Base-by-base conservation (phyloP, 1,284 basidiomycete species). In the Apiotrichum siamense region DNA sequence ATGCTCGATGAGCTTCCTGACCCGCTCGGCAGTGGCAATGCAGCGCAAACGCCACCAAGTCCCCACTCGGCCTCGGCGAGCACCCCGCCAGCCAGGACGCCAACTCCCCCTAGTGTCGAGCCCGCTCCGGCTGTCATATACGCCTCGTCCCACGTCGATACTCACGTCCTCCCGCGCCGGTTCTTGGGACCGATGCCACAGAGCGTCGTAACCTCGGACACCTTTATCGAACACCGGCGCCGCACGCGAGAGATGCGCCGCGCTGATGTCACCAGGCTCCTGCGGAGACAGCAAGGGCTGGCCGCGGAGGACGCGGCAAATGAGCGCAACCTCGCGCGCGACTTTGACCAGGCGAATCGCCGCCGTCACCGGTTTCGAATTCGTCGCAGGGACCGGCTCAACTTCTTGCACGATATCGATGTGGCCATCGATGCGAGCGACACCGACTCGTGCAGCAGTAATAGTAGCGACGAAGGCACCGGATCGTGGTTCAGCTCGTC, bases 121-220 rank as follows among this genome's bases (percentile, higher is more conserved):
- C 64, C 67, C 2, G 60, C 66, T 2, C 66, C 67, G 0, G 60
- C 58, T 6, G 55, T 70, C 5, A 35, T 64, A 7, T 47, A 63
- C 6, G 42, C 59, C 2, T 25, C 47, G 1, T 60, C 66, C 4
- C 65, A 67, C 49, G 40, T 24, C 7, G 39, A 44, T 0, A n/a
- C 18, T 1, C 68, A 70, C 57, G 54, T 62, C 43, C 54, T 66
- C 7, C 58, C 60, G 15, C 58, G 72, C 5, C 59, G 69, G 5
- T 72, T 72, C 52, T 55, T 72, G 3, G 70, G 70, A 2, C 65
- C 63, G 5, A 62, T 72, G 36, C 72, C 72, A 1, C 57, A 63
- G 25, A 55, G 52, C 23, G 54, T 62, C 2, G 49, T 55, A 15
- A 62, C 65, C 45, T 61, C 60, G 2, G 45, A 48, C 3, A 55